Evolutionary conservation across 2,329 filamentous ascomycete genomes (phyloP), one percentile per base, ranked within the genome.

Genomic region (Cadophora gregata): DNA sequence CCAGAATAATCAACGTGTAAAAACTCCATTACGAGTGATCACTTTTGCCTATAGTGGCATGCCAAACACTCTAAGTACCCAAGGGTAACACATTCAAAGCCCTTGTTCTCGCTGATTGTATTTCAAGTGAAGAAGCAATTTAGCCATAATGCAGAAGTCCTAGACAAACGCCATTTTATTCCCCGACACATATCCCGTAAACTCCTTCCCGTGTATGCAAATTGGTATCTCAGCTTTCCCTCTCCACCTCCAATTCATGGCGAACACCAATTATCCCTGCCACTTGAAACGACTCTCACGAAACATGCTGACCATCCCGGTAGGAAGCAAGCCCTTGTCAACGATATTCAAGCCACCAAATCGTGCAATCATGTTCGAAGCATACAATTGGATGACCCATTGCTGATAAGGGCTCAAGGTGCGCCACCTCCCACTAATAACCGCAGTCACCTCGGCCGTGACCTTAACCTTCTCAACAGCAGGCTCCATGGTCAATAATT

Each of bases 301-400:
- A 68, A 81, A 65, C 74, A 80, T 78, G 59, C 72, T 75, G 42
- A 80, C 73, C 69, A 80, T 67, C 0, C 79, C 78, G 64, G 76
- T 77, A 0, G 80, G 80, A 65, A 81, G 65, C 56, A 81, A 67
- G 9, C 77, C 77, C 59, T 76, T 75, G 63, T 80, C 78, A 21
- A 79, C 79, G 29, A 81, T 71, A 53, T 73, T 73, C 53, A 80
- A 63, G 1, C 78, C 76, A 0, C 80, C 79, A 74, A 80, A 81
- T 36, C 73, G 71, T 55, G 73, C 68, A 50, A 77, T 75, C 74
- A 81, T 75, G 62, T 81, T 78, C 19, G 72, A 66, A 1, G 69
- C 76, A 72, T 81, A 81, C 33, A 81, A 68, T 61, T 75, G 71
- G 60, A 75, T 70, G 21, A 78, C 73, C 80, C 79, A 81, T 62